Conservation (phyloP, 2,329 filamentous ascomycete genomes). For the Laburnicola sp. region DNA sequence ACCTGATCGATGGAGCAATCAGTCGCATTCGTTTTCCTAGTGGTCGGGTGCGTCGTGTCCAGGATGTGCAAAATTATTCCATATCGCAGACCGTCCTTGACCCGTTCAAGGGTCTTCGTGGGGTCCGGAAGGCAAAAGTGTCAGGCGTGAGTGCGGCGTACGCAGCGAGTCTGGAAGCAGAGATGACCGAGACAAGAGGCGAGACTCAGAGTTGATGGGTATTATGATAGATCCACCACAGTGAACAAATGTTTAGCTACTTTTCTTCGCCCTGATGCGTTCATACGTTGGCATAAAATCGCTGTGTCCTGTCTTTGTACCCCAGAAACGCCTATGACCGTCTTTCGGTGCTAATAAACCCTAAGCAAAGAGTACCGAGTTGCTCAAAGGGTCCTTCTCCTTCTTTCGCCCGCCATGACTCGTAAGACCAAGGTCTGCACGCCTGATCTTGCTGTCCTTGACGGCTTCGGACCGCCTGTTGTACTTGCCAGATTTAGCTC, state of each 20-base stretch:
- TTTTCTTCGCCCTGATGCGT: neutral
- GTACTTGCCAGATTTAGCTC: conserved; percentile 76
- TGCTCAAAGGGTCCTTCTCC: conserved; percentile 72
- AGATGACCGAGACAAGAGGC: conserved; percentile 33
- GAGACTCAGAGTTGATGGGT: conserved; percentile 23
- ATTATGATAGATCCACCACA: conserved; percentile 20
- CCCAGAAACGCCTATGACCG: conserved; percentile 2
- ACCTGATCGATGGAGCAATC: conserved; percentile 37
- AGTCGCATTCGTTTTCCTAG: conserved; percentile 33
- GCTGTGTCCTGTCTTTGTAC: neutral
- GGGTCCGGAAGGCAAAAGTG: conserved; percentile 42
- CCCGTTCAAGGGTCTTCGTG: conserved; percentile 45
- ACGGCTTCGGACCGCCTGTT: conserved; percentile 74
- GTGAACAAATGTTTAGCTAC: neutral
- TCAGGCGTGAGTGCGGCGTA: conserved; percentile 48
- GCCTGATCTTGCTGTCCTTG: conserved; percentile 73
- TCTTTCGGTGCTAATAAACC: neutral
- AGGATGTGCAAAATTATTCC: conserved; percentile 38
- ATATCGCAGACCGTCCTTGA: conserved; percentile 49
- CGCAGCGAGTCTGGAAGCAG: conserved; percentile 36
- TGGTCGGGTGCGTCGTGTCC: conserved; percentile 39
- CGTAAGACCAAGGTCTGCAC: conserved; percentile 73
- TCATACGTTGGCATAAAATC: neutral
- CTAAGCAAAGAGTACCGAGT: conserved; percentile 74
- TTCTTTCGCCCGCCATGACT: conserved; percentile 65